Evolutionary conservation across 2,329 filamentous ascomycete species (phyloP), one percentile per base, ranked within the genome.

Genomic region (Claviceps spartinae): DNA sequence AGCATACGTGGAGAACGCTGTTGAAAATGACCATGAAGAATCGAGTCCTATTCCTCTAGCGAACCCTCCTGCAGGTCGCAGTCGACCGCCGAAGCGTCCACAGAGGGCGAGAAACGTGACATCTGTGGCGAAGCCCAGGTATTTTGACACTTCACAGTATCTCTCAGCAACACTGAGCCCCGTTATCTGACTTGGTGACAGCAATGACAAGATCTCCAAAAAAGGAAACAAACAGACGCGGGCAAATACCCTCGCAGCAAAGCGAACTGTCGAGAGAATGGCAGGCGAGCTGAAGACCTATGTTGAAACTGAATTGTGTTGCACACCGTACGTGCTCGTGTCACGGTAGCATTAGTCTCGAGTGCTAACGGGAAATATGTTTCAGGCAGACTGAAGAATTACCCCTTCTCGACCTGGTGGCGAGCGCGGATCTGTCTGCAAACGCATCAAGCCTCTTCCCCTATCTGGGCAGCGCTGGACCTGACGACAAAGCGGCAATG

Each of bases 161-260:
- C 30, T 34, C 30, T 34, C 30, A 34, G 9, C 11, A 9, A 11
- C 8, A n/a, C n/a, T 22, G 4, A 7, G 41, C 5, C 9, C 24
- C 26, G 26, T 26, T 3, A 41, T 37, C 6, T 47, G 9, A 50
- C 43, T 42, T n/a, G 26, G 18, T 22, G 34, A 14, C 40, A 49
- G 42, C 42, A 47, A 13, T 14, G 20, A 13, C 3, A 18, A 22
- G 7, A 20, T 7, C 8, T 20, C 16, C 20, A 14, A 37, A 37
- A 26, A 18, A 18, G 44, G 20, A 16, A n/a, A 34, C 16, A 49
- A 48, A 22, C 37, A 22, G 26, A 42, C n/a, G 14, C 40, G 36
- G 36, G 38, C 43, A 18, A 53, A n/a, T 41, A 40, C 41, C 8
- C 26, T 49, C 5, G 44, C 53, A 20, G 54, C 48, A 4, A 55